Evolutionary conservation across 306 rosid species (phyloP).

Genomic region (Dryas octopetala): DNA sequence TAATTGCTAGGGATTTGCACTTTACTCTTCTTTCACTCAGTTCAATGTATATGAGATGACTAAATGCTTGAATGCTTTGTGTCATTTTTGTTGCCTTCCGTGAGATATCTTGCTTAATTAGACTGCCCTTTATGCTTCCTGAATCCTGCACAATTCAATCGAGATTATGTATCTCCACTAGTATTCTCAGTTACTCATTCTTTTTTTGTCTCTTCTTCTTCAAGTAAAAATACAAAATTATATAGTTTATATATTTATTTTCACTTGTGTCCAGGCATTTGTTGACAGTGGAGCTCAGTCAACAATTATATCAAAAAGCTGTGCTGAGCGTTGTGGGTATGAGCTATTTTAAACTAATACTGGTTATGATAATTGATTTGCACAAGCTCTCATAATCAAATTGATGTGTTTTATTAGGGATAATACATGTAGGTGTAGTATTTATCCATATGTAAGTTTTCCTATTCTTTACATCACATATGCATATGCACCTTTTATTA

Average conservation of each 20-base stretch:
- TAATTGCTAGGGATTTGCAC: constrained; percentile 12
- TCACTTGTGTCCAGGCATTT: constrained; percentile 71
- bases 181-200: not conserved
- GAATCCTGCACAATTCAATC: not conserved
- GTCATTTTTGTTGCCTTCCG: constrained; percentile 9
- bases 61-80: constrained; percentile 4
- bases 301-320: constrained; percentile 92
- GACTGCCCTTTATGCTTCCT: not conserved
- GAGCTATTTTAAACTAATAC: constrained; percentile 25
- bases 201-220: not conserved
- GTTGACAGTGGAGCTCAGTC: constrained; percentile 99
- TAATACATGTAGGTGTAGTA: not conserved
- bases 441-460: not conserved
- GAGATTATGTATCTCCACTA: not conserved
- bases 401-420: not conserved
- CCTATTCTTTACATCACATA: not conserved
- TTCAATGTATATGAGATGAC: constrained; percentile 21
- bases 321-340: constrained; percentile 97
- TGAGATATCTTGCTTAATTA: constrained; percentile 1
- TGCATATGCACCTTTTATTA: not conserved
- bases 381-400: not conserved
- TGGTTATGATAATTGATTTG: not conserved
- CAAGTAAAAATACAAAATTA: not conserved
- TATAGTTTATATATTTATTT: not conserved
- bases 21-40: constrained; percentile 10